Base-by-base conservation (phyloP, 139 green algal genomes). In the Microglena sp. region DNA sequence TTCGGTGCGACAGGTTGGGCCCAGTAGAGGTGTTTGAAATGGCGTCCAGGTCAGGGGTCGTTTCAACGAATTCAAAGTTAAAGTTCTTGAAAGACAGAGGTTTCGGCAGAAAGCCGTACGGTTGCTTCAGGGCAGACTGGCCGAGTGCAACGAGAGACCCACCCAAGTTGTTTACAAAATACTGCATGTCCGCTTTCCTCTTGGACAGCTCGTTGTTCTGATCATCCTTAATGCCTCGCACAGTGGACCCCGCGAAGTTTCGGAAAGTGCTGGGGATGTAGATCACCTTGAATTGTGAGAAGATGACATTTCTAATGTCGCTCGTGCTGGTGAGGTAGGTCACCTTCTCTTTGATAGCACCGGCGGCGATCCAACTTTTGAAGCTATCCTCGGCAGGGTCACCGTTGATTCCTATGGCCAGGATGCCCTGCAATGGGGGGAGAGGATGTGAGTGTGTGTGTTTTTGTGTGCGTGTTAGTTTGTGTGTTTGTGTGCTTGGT, bases 191-290 rank as follows among this genome's bases (percentile, higher is more conserved):
- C 4, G n/a, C 2, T 43, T 50, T 60, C 15, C 60, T 45, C 26
- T n/a, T 21, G 24, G 62, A 43, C 1, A 75, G 69, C 55, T 55
- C 69, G 5, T 62, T 45, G 55, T 75, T 75, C n/a, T 60, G 40
- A 0, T 30, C 29, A 4, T 45, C 28, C 7, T 53, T 63, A 27
- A 75, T 67, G 44, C 69, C 69, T 18, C 55, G 18, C 22, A 66
- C 33, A 33, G 7, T 54, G 15, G 33, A 33, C 6, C 26, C 26
- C 6, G 8, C 59, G 32, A 33, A 33, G 59, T 66, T 66, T 7
- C 29, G 54, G 35, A 55, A 66, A 35, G 59, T 26, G 35, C 32
- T 66, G 33, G 59, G 59, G 59, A 64, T 64, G 56, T 64, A 64
- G 5, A 64, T n/a, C 29, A 64, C 40, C 50, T 59, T 59, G 45